Percentiles rank a stretch among this genome's conserved stretches.
Evolutionary conservation across 352 stramenopile species (phyloP).

Genomic region (Peronospora farinosa): DNA sequence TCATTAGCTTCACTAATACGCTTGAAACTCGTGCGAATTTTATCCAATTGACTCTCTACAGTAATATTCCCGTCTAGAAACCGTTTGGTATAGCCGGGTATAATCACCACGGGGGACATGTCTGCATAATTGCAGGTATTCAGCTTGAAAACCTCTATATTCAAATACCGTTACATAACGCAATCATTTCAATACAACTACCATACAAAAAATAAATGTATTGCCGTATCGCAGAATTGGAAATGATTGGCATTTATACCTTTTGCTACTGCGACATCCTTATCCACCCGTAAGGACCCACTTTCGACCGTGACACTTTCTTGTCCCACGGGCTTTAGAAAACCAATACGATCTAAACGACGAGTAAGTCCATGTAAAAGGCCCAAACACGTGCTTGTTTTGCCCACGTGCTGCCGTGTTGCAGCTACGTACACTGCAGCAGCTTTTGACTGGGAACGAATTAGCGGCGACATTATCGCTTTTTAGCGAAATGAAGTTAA

Average conservation of each 20-base stretch:
- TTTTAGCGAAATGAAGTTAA: background rate
- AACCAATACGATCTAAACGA: slow-evolving; percentile 83
- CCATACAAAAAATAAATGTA: slow-evolving; percentile 4
- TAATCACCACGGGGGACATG: slow-evolving; percentile 96
- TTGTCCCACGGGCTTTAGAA: slow-evolving; percentile 95
- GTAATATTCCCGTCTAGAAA: slow-evolving; percentile 92
- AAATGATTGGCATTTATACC: slow-evolving; percentile 37
- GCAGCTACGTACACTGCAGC: slow-evolving; percentile 84
- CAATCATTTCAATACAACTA: slow-evolving; percentile 9
- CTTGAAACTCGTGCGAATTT: slow-evolving; percentile 68
- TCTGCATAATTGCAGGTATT: slow-evolving; percentile 88
- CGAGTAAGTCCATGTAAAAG: slow-evolving; percentile 90
- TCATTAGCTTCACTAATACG: slow-evolving; percentile 57
- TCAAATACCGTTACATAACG: background rate
- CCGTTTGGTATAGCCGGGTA: slow-evolving; percentile 92
- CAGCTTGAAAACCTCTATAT: slow-evolving; percentile 90
- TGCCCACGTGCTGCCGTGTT: slow-evolving; percentile 85
- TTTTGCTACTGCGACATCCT: slow-evolving; percentile 85
- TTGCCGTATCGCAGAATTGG: background rate
- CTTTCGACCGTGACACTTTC: slow-evolving; percentile 76
- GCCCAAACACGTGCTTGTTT: slow-evolving; percentile 91
- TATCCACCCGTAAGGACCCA: slow-evolving; percentile 84
- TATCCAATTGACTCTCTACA: slow-evolving; percentile 58
- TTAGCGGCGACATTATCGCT: background rate
- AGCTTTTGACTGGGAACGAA: slow-evolving; percentile 11